These are phyloP conservation scores for Madurella mycetomatis DNA, from an alignment of 2,329 filamentous ascomycete genomes.

Conservation along the genomic window DNA sequence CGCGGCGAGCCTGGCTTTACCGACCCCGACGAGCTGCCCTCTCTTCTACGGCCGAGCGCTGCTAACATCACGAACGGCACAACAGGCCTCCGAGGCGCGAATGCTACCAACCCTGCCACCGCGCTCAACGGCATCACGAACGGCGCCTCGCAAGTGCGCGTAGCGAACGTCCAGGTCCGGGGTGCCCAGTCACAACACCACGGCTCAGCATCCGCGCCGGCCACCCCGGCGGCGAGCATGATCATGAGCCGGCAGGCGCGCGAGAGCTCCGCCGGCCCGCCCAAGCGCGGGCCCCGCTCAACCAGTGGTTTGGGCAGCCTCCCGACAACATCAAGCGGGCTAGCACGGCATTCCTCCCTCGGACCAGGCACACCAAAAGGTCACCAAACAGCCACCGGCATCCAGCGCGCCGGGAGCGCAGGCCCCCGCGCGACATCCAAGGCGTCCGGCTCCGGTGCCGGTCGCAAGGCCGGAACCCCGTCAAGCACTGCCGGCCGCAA, in stretches of 20 bases:
- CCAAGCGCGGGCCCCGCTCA: constrained; percentile 50
- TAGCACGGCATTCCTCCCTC: constrained; percentile 59
- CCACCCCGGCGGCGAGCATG: constrained; percentile 57
- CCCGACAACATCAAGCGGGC: constrained; percentile 50
- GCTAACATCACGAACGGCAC: constrained; percentile 41
- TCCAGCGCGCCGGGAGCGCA: constrained; percentile 50
- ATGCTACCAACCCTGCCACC: constrained; percentile 37
- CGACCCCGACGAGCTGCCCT: constrained; percentile 60
- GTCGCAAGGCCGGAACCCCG: constrained; percentile 47
- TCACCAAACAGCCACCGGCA: constrained; percentile 25
- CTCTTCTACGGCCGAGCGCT: constrained; percentile 54
- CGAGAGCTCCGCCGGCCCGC: constrained; percentile 56
- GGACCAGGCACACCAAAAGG: constrained; percentile 60
- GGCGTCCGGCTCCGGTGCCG: constrained; percentile 34
- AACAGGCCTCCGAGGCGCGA: constrained; percentile 40
- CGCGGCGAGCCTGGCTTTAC: constrained; percentile 57
- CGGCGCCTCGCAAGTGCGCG: constrained; percentile 41
- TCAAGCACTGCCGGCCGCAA: constrained; percentile 39
- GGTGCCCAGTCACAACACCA: constrained; percentile 46
- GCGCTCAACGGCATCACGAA: constrained; percentile 37
- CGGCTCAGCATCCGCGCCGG: constrained; percentile 53
- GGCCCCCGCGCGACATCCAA: constrained; percentile 53
- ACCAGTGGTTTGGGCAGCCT: constrained; percentile 45
- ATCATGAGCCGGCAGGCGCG: constrained; percentile 54
- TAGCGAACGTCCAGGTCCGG: constrained; percentile 45